These are phyloP conservation scores for Monosporascus sp. DNA, from an alignment of 2,329 filamentous ascomycete species.

Conservation along the genomic window DNA sequence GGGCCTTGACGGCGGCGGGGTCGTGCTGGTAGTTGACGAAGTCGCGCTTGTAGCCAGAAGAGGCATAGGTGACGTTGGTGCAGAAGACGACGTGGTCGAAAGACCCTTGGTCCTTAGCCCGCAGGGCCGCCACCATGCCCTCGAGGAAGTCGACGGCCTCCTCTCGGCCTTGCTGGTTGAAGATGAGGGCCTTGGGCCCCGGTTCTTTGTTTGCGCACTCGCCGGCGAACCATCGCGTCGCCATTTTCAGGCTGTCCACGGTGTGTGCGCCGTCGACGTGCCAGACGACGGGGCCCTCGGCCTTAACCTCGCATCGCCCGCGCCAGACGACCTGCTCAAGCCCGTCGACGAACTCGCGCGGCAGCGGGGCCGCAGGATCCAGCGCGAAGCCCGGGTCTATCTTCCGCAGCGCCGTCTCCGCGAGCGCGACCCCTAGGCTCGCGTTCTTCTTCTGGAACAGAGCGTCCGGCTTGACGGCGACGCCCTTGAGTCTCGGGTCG, in stretches of 20 bases:
- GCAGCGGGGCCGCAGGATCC: slow-evolving; percentile 33
- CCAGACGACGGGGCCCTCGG: slow-evolving; percentile 61
- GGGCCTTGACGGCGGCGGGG: slow-evolving; percentile 43
- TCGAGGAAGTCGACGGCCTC: slow-evolving; percentile 50
- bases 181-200: slow-evolving; percentile 57
- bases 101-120: slow-evolving; percentile 23
- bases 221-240: slow-evolving; percentile 72
- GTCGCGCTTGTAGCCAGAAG: slow-evolving; percentile 48
- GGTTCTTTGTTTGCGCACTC: slow-evolving; percentile 28
- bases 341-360: slow-evolving; percentile 62
- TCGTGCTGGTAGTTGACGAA: slow-evolving; percentile 52
- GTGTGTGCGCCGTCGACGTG: slow-evolving; percentile 94
- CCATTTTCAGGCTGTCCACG: slow-evolving; percentile 77
- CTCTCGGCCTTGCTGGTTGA: slow-evolving; percentile 72
- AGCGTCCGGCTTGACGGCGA: slow-evolving; percentile 46
- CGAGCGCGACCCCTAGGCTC: slow-evolving; percentile 43
- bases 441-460: slow-evolving; percentile 55
- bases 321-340: slow-evolving; percentile 71
- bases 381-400: slow-evolving; percentile 30
- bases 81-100: slow-evolving; percentile 80
- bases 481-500: slow-evolving; percentile 39
- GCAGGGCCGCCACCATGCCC: slow-evolving; percentile 34
- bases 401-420: slow-evolving; percentile 42
- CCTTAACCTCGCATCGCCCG: slow-evolving; percentile 66
- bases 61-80: slow-evolving; percentile 61